These are phyloP conservation scores for Trichomonas gallinae DNA, from an alignment of 208 protist genomes.

Conservation along the genomic window DNA sequence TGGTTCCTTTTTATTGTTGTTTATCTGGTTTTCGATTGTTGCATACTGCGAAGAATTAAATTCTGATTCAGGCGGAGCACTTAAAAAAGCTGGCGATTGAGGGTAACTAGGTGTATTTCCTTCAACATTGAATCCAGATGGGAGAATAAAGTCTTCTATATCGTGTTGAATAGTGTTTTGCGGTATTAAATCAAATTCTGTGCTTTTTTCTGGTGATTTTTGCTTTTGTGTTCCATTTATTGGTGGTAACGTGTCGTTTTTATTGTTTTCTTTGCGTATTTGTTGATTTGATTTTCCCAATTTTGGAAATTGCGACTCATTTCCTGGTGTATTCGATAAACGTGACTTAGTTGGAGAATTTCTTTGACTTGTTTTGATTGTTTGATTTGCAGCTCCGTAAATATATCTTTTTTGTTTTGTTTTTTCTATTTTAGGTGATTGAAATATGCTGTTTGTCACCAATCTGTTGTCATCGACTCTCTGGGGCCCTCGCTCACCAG, in stretches of 20 bases:
- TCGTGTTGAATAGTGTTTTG: neutral
- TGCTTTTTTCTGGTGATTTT: neutral
- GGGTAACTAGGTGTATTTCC: neutral
- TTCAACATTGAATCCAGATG: neutral
- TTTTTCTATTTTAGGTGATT: neutral
- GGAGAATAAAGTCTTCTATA: neutral
- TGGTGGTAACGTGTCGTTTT: neutral
- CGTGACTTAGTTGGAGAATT: neutral
- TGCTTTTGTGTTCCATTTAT: neutral
- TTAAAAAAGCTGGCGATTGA: neutral
- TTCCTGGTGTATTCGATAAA: neutral
- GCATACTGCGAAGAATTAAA: neutral
- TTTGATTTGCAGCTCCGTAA: neutral
- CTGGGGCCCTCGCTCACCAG: neutral
- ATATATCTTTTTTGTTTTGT: neutral
- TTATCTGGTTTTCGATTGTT: neutral
- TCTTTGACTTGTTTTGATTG: neutral
- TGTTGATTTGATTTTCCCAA: neutral
- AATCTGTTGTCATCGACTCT: neutral
- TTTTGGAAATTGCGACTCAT: neutral
- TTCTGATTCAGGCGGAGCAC: neutral
- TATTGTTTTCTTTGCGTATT: neutral
- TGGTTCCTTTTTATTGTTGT: neutral
- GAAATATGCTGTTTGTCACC: neutral
- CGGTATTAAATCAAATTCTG: neutral